Evolutionary conservation across 2,329 filamentous ascomycete genomes (phyloP).

Genomic region (Fusarium sp.): DNA sequence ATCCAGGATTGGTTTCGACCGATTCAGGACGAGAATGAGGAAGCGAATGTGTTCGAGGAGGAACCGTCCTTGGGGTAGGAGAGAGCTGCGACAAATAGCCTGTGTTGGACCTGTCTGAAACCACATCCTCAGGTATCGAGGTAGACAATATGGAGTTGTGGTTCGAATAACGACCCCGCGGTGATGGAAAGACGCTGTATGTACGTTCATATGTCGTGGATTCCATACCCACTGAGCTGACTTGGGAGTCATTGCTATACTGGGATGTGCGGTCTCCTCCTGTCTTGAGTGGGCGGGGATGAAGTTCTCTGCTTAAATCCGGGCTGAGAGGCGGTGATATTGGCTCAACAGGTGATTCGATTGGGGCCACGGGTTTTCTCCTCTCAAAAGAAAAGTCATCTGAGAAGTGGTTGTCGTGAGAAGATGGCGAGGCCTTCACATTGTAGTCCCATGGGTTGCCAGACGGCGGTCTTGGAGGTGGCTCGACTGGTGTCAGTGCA

Average conservation of each 20-base stretch:
- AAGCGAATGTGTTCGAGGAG: conserved; percentile 34
- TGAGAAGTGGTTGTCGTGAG: conserved; percentile 36
- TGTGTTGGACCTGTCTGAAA: conserved; percentile 37
- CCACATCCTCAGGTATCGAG: conserved; percentile 47
- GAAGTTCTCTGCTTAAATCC: conserved; percentile 25
- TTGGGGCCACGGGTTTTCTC: conserved; percentile 41
- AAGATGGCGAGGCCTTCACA: conserved; percentile 29
- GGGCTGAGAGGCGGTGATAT: conserved; percentile 44
- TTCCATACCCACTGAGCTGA: conserved; percentile 42
- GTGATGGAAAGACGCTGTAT: conserved; percentile 45
- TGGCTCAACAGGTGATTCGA: conserved; percentile 43
- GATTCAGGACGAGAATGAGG: conserved; percentile 46
- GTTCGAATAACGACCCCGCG: conserved; percentile 41
- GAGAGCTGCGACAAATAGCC: conserved; percentile 35
- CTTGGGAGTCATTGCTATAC: conserved; percentile 40
- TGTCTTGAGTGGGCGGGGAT: conserved; percentile 41
- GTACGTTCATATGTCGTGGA: conserved; percentile 36
- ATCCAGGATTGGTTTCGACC: conserved; percentile 43
- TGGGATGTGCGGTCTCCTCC: conserved; percentile 40
- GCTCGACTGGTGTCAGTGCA: conserved; percentile 38
- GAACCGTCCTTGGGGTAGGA: conserved; percentile 28
- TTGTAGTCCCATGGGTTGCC: conserved; percentile 59
- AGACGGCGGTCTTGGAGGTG: conserved; percentile 55
- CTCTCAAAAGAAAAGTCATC: conserved; percentile 46
- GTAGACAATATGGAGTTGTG: conserved; percentile 43